Conservation (phyloP, 495 filamentous ascomycete genomes). For the Penicillium bovifimosum region DNA sequence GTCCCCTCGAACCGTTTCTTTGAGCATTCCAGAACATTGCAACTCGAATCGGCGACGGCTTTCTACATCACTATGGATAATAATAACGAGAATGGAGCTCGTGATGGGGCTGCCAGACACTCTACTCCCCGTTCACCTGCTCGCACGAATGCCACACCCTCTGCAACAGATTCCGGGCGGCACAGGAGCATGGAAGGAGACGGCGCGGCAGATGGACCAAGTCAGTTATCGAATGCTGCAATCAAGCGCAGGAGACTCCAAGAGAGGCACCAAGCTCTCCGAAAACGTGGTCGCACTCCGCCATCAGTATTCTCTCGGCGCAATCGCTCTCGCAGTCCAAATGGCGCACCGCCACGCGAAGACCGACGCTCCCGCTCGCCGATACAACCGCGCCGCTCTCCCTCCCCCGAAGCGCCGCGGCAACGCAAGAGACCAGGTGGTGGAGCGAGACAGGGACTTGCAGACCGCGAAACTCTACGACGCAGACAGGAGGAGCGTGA, state of each 20-base stretch:
- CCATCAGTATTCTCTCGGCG: constrained; percentile 42
- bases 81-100: not conserved
- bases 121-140: not conserved
- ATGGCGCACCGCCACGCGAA: constrained; percentile 20
- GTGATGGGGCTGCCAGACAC: not conserved
- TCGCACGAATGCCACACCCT: not conserved
- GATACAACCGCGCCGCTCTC: constrained; percentile 34
- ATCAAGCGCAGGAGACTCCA: constrained; percentile 42
- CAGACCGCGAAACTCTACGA: constrained; percentile 62
- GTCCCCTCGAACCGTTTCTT: not conserved
- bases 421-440: constrained; percentile 84
- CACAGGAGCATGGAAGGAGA: constrained; percentile 5
- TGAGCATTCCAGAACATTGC: not conserved
- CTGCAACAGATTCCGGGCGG: not conserved
- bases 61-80: constrained; percentile 1
- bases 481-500: constrained; percentile 63
- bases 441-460: constrained; percentile 66
- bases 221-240: constrained; percentile 16
- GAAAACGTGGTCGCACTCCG: constrained; percentile 34
- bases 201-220: constrained; percentile 13
- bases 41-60: not conserved
- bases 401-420: constrained; percentile 45
- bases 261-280: constrained; percentile 37
- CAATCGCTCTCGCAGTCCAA: constrained; percentile 31
- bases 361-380: constrained; percentile 36